phyloP scores from a whole-genome alignment of 2,329 filamentous ascomycete genomes.

The Cladophialophora carrionii region DNA sequence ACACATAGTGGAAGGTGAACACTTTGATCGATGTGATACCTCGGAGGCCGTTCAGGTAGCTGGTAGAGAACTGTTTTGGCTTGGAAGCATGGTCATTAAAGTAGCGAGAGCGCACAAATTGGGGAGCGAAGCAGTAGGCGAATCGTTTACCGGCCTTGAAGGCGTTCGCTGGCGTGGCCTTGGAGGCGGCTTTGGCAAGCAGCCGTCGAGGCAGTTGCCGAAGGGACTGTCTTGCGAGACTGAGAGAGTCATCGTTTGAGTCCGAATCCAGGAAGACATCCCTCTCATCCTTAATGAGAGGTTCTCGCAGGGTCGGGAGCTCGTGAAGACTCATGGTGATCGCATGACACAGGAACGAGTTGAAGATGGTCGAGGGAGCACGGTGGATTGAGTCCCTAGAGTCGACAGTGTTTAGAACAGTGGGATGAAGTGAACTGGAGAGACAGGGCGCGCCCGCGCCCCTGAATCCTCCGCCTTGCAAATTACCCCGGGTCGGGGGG shows the following conservation, averaged over 20 bases:
- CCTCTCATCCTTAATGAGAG: conserved; percentile 24
- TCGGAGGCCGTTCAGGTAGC: conserved; percentile 45
- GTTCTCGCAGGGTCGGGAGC: conserved; percentile 11
- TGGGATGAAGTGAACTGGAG: conserved; percentile 6
- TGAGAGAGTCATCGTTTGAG: conserved; percentile 3
- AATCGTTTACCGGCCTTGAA: conserved; percentile 31
- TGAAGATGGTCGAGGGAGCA: background rate
- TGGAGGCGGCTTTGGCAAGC: conserved; percentile 21
- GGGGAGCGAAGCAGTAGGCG: conserved; percentile 36
- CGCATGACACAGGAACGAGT: conserved; percentile 10
- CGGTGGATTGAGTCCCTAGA: background rate
- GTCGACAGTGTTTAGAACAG: background rate
- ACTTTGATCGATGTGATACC: conserved; percentile 52
- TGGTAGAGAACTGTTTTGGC: conserved; percentile 35
- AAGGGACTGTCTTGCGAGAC: conserved; percentile 15
- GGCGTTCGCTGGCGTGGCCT: conserved; percentile 31
- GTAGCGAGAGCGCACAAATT: conserved; percentile 30
- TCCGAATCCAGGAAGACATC: conserved; percentile 17
- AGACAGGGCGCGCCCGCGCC: conserved; percentile 15
- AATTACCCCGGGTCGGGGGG: background rate
- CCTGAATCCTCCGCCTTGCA: conserved; percentile 12
- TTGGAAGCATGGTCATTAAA: conserved; percentile 34
- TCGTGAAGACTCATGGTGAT: conserved; percentile 16
- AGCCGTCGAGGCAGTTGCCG: conserved; percentile 18
- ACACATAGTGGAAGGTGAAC: conserved; percentile 50